Base-by-base conservation (phyloP, 2,329 filamentous ascomycete species). In the Monosporascus sp. region DNA sequence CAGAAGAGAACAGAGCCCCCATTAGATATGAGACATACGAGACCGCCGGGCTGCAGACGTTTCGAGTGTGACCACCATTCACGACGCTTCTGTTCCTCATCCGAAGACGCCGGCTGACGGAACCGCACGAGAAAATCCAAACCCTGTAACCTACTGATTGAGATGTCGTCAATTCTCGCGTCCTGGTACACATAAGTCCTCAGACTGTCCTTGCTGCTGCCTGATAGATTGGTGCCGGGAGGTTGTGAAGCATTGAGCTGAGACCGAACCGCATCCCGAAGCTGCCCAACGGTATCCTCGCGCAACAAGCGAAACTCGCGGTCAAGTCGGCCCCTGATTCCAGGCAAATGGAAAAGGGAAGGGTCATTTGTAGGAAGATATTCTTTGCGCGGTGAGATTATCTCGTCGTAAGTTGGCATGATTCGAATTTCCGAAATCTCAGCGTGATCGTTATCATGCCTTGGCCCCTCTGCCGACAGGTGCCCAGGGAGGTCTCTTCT, bases 221-320 rank as follows among this genome's bases (percentile, higher is more conserved):
- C 38, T 43, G 53, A 46, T 52, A 59, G 17, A 40, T 26, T 38
- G 50, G 45, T 20, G 62, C 37, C 49, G 9, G 51, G 52, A n/a
- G 58, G 51, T 37, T 55, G 66, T 19, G 74, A 63, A 2, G 57
- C 55, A 3, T 74, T 63, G 9, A 77, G 63, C 48, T 76, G 68
- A 24, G 70, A 57, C 40, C 70, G 69, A 2, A 80, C 72, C 1
- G 72, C 72, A 58, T 82, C 76, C 38, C 78, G 70, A 5, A 84
- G 67, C 53, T 80, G 75, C 0, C 78, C 78, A 2, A 83, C 68
- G 0, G 75, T 80, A 57, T 84, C 80, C 63, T 83, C 78, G 2
- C 80, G 72, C 1, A 83, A 62, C 1, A 84, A 72, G 17, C 81
- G 74, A 48, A 84, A 84, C 51, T 83, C 75, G 52, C 75, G 69